Evolutionary conservation across 306 rosid genomes (phyloP).

Genomic region (Glycine tomentella): DNA sequence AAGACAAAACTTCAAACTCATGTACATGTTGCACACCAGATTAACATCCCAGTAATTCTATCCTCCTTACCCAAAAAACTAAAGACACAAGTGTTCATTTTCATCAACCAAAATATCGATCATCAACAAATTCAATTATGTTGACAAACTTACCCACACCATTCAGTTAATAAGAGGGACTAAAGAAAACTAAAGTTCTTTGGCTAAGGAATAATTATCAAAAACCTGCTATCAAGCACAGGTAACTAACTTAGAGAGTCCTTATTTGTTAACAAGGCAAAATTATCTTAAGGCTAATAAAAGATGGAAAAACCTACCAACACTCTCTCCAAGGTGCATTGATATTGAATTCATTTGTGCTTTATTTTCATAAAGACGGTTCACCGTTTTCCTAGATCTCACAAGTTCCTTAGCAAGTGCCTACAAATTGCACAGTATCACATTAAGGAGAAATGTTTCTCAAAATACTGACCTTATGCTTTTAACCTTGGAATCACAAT

Average conservation of each 20-base stretch:
- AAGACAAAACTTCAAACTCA: too few relatives aligned
- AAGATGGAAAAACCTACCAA: constrained; percentile 64
- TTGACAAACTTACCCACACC: constrained; percentile 2
- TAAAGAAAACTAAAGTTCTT: constrained; percentile 22
- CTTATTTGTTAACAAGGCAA: not conserved
- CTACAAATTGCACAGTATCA: constrained; percentile 59
- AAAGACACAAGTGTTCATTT: constrained; percentile 24
- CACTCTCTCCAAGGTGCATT: constrained; percentile 99
- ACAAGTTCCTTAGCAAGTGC: constrained; percentile 92
- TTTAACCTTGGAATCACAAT: constrained; percentile 32
- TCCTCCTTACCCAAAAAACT: constrained; percentile 8
- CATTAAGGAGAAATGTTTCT: not conserved
- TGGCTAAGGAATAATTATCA: constrained; percentile 16
- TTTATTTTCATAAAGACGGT: constrained; percentile 91
- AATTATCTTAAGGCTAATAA: not conserved
- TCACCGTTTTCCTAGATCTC: constrained; percentile 87
- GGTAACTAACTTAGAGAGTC: constrained; percentile 13
- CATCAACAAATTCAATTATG: constrained; percentile 24
- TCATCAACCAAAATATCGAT: constrained; percentile 15
- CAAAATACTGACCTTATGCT: not conserved
- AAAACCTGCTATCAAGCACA: constrained; percentile 23
- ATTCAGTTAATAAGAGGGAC: constrained; percentile 21
- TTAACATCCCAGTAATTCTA: not conserved
- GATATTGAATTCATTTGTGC: constrained; percentile 97
- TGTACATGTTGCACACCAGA: constrained; percentile 1